A percentile compares a stretch with the other conserved stretches of the same genome.
Conservation (phyloP, 2,329 filamentous ascomycete species). For the Xylaria sp. region DNA sequence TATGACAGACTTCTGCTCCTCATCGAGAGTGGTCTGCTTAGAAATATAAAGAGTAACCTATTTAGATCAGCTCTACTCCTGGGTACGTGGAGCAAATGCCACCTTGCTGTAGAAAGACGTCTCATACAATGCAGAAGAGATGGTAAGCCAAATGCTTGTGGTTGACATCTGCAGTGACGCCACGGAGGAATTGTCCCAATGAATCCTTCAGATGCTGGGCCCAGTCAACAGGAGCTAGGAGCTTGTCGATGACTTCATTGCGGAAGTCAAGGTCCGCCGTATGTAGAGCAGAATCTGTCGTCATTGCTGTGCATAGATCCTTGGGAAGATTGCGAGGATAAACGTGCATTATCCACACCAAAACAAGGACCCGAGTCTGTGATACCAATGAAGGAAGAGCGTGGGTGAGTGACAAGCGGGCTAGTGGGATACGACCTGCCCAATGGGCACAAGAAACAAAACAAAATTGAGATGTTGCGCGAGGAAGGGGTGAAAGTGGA, state of each 20-base stretch:
- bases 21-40: constrained; percentile 8
- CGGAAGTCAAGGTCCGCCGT: constrained; percentile 10
- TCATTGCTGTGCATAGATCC: neutral
- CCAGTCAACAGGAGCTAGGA: constrained; percentile 14
- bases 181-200: constrained; percentile 17
- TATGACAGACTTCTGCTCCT: constrained; percentile 24
- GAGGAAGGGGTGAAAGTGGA: no score
- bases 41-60: constrained; percentile 28
- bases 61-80: neutral
- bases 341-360: neutral
- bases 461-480: neutral
- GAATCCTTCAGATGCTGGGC: constrained; percentile 7
- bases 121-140: constrained; percentile 26
- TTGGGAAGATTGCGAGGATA: neutral
- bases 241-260: constrained; percentile 18
- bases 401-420: neutral
- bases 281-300: neutral
- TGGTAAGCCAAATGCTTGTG: constrained; percentile 27
- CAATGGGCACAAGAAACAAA: neutral
- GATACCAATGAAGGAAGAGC: neutral
- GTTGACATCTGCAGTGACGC: constrained; percentile 13
- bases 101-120: no score
- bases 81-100: neutral
- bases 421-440: neutral
- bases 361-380: neutral